Evolutionary conservation across 441 rosid species (phyloP), one percentile per base, ranked within the genome.

Genomic region (Macaranga tanarius): DNA sequence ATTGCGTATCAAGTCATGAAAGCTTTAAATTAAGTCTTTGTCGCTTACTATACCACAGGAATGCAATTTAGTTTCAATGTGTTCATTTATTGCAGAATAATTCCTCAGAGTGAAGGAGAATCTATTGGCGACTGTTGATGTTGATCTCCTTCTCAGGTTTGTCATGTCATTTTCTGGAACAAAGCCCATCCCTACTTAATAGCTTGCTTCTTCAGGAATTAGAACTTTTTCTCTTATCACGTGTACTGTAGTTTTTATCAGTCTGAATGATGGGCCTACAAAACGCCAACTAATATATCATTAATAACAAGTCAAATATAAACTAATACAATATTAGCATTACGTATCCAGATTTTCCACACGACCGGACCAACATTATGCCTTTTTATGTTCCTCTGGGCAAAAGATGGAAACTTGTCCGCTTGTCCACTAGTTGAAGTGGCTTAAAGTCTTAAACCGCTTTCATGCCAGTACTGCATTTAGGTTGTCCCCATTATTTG

Each of bases 121-220:
- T 63, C 74, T 56, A 47, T 73, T 56, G 42, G 51, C 19, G 10
- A 67, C 11, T 54, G 72, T 66, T 67, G 59, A 31, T n/a, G 54
- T 51, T 63, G 70, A 51, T 55, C 2, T 56, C 38, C 26, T 31
- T 9, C 50, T 51, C 74, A 34, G 70, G 66, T 75, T 70, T 63
- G 79, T 75, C 70, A 19, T 63, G 79, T 75, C 70, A 19, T 75
- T 56, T 74, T 69, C 17, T 75, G 42, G 7, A 25, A 57, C 22
- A 34, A 15, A 25, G 12, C 19, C 51, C 16, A 15, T 8, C 22
- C 34, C 7, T 8, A 23, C 22, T 3, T 10, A 51, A 47, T 31
- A 16, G 28, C 40, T 23, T 51, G 7, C 19, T 22, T 20, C 69
- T 19, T 22, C 13, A n/a, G 5, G 15, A 34, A 25, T 25, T 0